phyloP scores from a whole-genome alignment of 129 eudicot species.

The Saussurea involucrata region DNA sequence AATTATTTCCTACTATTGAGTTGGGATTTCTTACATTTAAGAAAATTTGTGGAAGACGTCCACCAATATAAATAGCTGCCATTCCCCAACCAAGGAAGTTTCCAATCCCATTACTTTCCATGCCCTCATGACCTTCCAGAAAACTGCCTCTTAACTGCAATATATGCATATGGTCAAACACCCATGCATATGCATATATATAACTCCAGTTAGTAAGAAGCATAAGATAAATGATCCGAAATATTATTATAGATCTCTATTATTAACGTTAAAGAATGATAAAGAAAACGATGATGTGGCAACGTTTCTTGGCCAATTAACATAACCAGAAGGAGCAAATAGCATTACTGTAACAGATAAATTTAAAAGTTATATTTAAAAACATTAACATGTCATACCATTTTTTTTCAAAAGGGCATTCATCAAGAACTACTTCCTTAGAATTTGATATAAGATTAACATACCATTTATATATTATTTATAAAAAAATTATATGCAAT shows the following conservation, averaged over 20 bases:
- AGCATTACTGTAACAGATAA: neutral
- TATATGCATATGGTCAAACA: conserved; percentile 2
- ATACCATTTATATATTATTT: no score
- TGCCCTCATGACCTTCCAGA: conserved; percentile 22
- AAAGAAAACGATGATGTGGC: neutral
- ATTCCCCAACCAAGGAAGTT: conserved; percentile 82
- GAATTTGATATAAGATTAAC: no score
- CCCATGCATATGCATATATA: neutral
- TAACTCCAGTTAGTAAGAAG: neutral
- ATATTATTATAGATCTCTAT: neutral
- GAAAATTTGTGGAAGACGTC: conserved; percentile 76
- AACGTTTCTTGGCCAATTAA: neutral
- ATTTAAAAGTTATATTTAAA: no score
- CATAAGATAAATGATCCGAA: neutral
- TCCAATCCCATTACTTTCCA: conserved; percentile 42
- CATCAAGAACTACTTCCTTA: neutral
- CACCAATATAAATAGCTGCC: conserved; percentile 85
- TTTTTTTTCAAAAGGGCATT: neutral
- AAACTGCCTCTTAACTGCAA: conserved; percentile 43
- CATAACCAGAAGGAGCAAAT: no score
- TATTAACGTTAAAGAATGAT: neutral
- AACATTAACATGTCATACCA: neutral
- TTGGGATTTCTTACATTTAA: conserved; percentile 51
- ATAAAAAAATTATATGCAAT: no score
- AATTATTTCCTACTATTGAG: neutral